Percentiles rank a stretch among this genome's conserved stretches.
These are phyloP conservation scores for Gynandropsis gynandra DNA, from an alignment of 345 rosid species.

Conservation along the genomic window DNA sequence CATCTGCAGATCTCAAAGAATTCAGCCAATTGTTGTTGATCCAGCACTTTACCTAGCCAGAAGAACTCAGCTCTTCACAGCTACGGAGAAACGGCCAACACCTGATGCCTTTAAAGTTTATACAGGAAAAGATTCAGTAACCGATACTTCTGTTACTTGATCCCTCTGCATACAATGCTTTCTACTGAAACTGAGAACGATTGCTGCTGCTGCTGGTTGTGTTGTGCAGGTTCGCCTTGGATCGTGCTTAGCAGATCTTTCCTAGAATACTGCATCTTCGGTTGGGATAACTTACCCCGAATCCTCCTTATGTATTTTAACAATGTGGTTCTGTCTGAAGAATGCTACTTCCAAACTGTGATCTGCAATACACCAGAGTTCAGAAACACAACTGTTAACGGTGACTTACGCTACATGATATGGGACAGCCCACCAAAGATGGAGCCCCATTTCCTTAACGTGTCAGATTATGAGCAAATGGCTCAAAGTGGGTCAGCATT, in stretches of 20 bases:
- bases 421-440: constrained; percentile 98
- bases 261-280: constrained; percentile 79
- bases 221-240: constrained; percentile 85
- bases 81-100: constrained; percentile 66
- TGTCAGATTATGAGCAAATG: constrained; percentile 58
- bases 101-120: constrained; percentile 88
- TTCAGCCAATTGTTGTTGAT: constrained; percentile 87
- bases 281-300: constrained; percentile 95
- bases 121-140: constrained; percentile 49
- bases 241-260: constrained; percentile 71
- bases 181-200: constrained; percentile 10
- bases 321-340: constrained; percentile 77
- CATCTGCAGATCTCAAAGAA: constrained; percentile 58
- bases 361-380: constrained; percentile 86
- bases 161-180: not conserved
- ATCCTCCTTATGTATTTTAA: constrained; percentile 88
- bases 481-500: constrained; percentile 86
- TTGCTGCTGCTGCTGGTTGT: constrained; percentile 18
- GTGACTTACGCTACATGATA: constrained; percentile 75
- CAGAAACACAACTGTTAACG: constrained; percentile 75
- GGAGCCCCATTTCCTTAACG: constrained; percentile 76
- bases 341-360: constrained; percentile 87
- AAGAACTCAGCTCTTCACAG: constrained; percentile 78
- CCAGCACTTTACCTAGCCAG: constrained; percentile 84
- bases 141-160: not conserved